phyloP scores from a whole-genome alignment of 2,329 filamentous ascomycete species.

The Diplodia sapinea region DNA sequence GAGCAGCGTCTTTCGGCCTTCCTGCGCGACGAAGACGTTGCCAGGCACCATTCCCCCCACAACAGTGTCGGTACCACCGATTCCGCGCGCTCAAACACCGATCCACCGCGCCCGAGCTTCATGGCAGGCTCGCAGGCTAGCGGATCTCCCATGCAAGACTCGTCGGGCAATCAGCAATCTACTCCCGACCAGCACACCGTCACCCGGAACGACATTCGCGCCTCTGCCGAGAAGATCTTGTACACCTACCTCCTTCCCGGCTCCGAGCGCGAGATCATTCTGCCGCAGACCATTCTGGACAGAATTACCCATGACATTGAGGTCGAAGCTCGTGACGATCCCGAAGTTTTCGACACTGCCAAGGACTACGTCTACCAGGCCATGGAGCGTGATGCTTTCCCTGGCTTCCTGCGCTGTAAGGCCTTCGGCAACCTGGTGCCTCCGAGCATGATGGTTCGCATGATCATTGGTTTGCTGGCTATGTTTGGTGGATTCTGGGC shows the following conservation, averaged over 20 bases:
- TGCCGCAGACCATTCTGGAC: constrained; percentile 84
- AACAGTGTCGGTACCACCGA: constrained; percentile 55
- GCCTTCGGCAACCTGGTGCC: constrained; percentile 95
- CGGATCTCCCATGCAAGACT: constrained; percentile 62
- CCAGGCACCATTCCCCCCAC: constrained; percentile 53
- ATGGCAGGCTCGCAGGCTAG: constrained; percentile 72
- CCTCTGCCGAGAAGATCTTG: constrained; percentile 97
- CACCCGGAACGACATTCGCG: constrained; percentile 85
- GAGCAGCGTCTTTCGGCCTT: constrained; percentile 93
- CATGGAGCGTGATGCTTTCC: constrained; percentile 99
- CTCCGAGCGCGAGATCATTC: constrained; percentile 94
- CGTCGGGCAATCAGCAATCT: constrained; percentile 40
- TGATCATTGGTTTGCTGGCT: constrained; percentile 82
- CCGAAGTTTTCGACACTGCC: constrained; percentile 94
- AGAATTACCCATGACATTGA: constrained; percentile 89
- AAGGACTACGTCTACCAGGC: constrained; percentile 99
- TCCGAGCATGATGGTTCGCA: constrained; percentile 81
- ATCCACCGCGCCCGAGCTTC: constrained; percentile 63
- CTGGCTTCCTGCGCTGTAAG: constrained; percentile 92
- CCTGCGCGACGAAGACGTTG: constrained; percentile 66
- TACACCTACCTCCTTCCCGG: constrained; percentile 95
- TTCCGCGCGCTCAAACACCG: constrained; percentile 61
- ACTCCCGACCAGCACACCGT: constrained; percentile 73
- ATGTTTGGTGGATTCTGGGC: constrained; percentile 96
- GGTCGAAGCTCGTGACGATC: constrained; percentile 88